phyloP scores from a whole-genome alignment of 768 basidiomycete genomes.

The Ramaria sp. region DNA sequence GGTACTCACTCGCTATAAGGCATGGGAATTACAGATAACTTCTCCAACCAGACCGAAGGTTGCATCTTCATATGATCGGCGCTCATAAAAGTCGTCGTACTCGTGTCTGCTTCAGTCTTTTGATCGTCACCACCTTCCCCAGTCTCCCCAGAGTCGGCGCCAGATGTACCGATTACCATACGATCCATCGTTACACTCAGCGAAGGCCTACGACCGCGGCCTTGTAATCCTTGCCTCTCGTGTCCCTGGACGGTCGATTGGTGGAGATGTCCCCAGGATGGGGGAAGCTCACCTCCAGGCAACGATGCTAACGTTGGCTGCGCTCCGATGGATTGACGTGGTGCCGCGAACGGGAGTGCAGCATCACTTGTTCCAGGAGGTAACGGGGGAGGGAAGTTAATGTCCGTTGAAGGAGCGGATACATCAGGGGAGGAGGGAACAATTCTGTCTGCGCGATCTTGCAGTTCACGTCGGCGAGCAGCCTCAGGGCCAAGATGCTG shows the following conservation, averaged over 20 bases:
- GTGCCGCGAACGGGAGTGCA: slow-evolving; percentile 20
- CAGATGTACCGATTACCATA: slow-evolving; percentile 37
- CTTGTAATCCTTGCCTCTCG: background rate
- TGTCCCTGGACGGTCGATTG: slow-evolving; percentile 6
- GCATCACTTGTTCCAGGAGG: slow-evolving; percentile 43
- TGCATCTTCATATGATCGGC: slow-evolving; percentile 57
- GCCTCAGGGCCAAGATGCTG: background rate
- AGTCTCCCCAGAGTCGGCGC: background rate
- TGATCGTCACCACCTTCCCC: slow-evolving; percentile 6
- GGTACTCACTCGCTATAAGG: slow-evolving; percentile 39
- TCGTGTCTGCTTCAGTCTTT: slow-evolving; percentile 11
- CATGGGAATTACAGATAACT: slow-evolving; percentile 31
- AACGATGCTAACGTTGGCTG: slow-evolving; percentile 10
- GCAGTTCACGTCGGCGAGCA: background rate
- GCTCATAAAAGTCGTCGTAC: slow-evolving; percentile 7
- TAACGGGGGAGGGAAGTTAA: slow-evolving; percentile 34
- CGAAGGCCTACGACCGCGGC: slow-evolving; percentile 5
- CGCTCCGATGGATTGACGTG: background rate
- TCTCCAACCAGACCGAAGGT: slow-evolving; percentile 65
- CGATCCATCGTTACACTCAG: slow-evolving; percentile 53
- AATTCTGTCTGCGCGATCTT: slow-evolving; percentile 5
- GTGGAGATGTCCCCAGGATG: slow-evolving; percentile 6
- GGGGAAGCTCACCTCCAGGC: slow-evolving; percentile 7
- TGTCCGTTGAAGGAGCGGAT: background rate
- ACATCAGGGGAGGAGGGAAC: slow-evolving; percentile 5